phyloP scores from a whole-genome alignment of 176 grass and related monocot species.

The Aegilops tauschii region DNA sequence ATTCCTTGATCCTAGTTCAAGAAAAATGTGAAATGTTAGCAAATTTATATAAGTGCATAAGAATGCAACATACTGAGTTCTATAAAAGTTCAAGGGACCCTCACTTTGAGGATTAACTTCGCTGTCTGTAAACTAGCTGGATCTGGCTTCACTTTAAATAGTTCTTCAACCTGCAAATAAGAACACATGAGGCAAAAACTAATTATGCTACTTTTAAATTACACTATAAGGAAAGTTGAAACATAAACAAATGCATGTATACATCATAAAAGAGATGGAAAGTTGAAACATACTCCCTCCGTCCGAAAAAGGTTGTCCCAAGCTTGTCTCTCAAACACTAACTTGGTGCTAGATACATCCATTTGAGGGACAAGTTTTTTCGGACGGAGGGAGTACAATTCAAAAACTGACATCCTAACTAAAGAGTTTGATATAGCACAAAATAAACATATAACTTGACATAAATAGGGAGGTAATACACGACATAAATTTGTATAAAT shows the following conservation, averaged over 20 bases:
- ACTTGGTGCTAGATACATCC: too few relatives aligned
- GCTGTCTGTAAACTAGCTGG: slow-evolving; percentile 59
- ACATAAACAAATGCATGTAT: not conserved
- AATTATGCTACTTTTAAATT: not conserved
- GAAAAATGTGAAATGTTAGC: slow-evolving; percentile 10
- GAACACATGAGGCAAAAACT: not conserved
- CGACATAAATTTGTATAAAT: not conserved
- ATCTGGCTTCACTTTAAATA: slow-evolving; percentile 51
- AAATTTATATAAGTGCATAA: slow-evolving; percentile 1
- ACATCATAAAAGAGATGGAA: slow-evolving; percentile 16
- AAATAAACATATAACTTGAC: too few relatives aligned
- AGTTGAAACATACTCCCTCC: not conserved
- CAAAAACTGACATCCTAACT: too few relatives aligned
- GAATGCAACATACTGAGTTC: not conserved
- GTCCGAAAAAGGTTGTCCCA: too few relatives aligned
- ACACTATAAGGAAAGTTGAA: too few relatives aligned
- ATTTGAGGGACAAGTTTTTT: too few relatives aligned
- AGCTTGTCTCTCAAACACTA: too few relatives aligned
- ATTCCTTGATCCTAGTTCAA: slow-evolving; percentile 60
- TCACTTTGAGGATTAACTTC: slow-evolving; percentile 52
- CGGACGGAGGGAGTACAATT: too few relatives aligned
- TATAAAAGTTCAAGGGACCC: slow-evolving; percentile 4
- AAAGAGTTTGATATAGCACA: too few relatives aligned
- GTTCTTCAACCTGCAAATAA: slow-evolving; percentile 49
- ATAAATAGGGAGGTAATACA: too few relatives aligned